Conservation (phyloP, 2,329 filamentous ascomycete species). For the Fusarium agapanthi region DNA sequence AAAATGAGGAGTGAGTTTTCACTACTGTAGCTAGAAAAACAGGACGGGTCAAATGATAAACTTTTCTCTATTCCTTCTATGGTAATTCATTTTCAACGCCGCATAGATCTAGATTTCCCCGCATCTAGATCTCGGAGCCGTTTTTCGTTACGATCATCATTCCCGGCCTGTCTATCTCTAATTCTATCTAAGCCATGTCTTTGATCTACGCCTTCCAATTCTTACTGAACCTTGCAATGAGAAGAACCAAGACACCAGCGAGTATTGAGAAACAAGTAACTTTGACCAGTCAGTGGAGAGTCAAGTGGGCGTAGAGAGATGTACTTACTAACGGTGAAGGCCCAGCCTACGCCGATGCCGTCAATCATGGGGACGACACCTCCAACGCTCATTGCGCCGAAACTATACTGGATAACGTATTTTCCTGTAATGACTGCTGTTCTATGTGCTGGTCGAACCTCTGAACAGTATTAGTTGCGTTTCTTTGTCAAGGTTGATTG, state of each 20-base stretch:
- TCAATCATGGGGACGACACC: constrained; percentile 40
- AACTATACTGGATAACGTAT: constrained; percentile 41
- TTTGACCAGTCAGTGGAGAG: neutral
- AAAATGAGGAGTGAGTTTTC: neutral
- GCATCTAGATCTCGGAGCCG: neutral
- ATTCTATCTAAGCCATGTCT: neutral
- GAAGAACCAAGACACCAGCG: constrained; percentile 21
- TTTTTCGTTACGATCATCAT: neutral
- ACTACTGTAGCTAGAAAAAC: neutral
- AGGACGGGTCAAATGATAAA: neutral
- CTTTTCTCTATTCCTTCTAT: constrained; percentile 19
- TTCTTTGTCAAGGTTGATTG: fast-evolving
- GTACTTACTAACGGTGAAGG: constrained; percentile 38
- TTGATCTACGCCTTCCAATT: constrained; percentile 26
- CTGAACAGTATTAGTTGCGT: constrained; percentile 9
- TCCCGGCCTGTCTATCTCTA: neutral
- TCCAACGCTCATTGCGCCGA: constrained; percentile 39
- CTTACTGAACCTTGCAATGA: constrained; percentile 33
- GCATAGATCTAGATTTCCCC: neutral
- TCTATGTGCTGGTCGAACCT: constrained; percentile 34
- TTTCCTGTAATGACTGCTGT: constrained; percentile 41
- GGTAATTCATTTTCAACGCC: neutral
- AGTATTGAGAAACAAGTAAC: constrained; percentile 18
- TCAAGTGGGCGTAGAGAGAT: fast-evolving
- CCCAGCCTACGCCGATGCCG: constrained; percentile 36